Evolutionary conservation across 495 filamentous ascomycete species (phyloP).

Genomic region (Echria macrotheca): DNA sequence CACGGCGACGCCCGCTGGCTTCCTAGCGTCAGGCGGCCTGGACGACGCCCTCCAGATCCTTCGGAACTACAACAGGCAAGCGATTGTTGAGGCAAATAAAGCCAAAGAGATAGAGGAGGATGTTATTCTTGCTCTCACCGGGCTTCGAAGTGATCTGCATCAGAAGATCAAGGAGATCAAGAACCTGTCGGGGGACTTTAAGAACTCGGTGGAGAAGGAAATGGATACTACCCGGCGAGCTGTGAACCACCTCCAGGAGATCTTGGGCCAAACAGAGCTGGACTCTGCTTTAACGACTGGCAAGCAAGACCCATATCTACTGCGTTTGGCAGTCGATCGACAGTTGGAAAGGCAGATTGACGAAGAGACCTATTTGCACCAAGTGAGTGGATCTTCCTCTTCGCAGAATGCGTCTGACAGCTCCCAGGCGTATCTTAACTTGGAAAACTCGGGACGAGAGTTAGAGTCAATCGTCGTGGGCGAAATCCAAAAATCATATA

Average conservation of each 20-base stretch:
- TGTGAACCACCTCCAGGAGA: conserved; percentile 73
- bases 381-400: conserved; percentile 48
- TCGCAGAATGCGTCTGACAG: background rate
- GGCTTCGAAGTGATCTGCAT: conserved; percentile 77
- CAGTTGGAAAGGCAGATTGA: conserved; percentile 90
- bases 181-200: conserved; percentile 84
- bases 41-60: conserved; percentile 80
- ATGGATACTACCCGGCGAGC: conserved; percentile 64
- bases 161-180: conserved; percentile 99
- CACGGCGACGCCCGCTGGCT: conserved; percentile 61
- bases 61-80: conserved; percentile 73
- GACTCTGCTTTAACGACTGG: conserved; percentile 71
- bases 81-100: conserved; percentile 79
- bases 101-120: conserved; percentile 85
- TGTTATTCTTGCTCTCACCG: conserved; percentile 80
- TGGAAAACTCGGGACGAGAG: conserved; percentile 91
- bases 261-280: conserved; percentile 67
- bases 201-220: conserved; percentile 79
- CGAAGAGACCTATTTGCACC: conserved; percentile 94
- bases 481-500: conserved; percentile 96
- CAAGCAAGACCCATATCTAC: conserved; percentile 85
- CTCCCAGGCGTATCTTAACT: conserved; percentile 79
- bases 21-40: conserved; percentile 74
- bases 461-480: conserved; percentile 92
- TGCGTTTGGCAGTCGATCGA: conserved; percentile 76